A percentile compares a stretch with the other conserved stretches of the same genome.
Evolutionary conservation across 345 rosid genomes (phyloP).

Genomic region (Conringia planisiliqua): DNA sequence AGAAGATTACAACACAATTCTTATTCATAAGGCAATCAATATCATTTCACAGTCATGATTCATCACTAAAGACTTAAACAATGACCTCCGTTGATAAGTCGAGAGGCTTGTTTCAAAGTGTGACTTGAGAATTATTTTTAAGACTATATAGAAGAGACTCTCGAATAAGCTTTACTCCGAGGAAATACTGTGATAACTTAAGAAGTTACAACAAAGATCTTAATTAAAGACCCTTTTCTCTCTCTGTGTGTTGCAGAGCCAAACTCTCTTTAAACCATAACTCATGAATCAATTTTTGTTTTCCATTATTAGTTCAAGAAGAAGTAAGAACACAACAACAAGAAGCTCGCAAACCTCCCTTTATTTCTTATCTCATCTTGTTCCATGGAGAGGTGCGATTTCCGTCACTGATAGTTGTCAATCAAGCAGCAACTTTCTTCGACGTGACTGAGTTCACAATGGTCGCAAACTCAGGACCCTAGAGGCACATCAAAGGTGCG

Average conservation of each 20-base stretch:
- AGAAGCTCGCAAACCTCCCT: slow-evolving; percentile 18
- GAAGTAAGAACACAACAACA: slow-evolving; percentile 28
- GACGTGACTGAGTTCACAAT: slow-evolving; percentile 86
- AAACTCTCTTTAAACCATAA: slow-evolving; percentile 22
- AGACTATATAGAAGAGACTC: neutral
- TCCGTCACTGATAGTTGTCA: neutral
- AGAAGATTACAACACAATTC: neutral
- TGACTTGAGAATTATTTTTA: neutral
- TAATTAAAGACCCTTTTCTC: neutral
- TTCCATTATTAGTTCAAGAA: slow-evolving; percentile 32
- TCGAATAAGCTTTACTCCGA: neutral
- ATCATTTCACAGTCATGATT: neutral
- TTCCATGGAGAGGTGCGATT: slow-evolving; percentile 22
- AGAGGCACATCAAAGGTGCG: slow-evolving; percentile 16
- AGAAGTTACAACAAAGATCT: slow-evolving; percentile 19
- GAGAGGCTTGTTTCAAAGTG: neutral
- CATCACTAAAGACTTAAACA: neutral
- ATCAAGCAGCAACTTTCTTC: slow-evolving; percentile 87
- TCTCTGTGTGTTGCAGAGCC: neutral
- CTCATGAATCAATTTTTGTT: slow-evolving; percentile 5
- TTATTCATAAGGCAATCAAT: neutral
- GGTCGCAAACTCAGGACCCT: slow-evolving; percentile 97
- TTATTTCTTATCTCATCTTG: slow-evolving; percentile 18
- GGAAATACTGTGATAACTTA: slow-evolving; percentile 9
- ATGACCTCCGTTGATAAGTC: neutral